phyloP scores from a whole-genome alignment of 2,329 filamentous ascomycete species.

The Aspergillus fijiensis region DNA sequence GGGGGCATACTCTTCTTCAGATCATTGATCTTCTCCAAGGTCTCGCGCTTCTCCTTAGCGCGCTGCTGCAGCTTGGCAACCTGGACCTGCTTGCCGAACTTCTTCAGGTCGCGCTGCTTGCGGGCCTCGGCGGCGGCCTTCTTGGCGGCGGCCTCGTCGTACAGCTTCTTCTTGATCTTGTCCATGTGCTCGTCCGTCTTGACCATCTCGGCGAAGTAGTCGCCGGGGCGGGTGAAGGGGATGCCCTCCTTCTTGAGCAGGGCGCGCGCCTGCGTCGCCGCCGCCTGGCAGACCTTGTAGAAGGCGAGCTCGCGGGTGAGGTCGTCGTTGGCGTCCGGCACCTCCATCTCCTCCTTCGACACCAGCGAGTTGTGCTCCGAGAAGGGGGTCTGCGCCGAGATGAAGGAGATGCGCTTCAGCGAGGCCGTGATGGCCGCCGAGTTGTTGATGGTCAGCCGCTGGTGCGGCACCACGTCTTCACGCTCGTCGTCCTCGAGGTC shows the following conservation, averaged over 20 bases:
- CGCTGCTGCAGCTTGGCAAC: slow-evolving; percentile 93
- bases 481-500: slow-evolving; percentile 79
- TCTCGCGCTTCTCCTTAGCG: slow-evolving; percentile 86
- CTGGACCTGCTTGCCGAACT: slow-evolving; percentile 98
- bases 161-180: slow-evolving; percentile 87
- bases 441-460: slow-evolving; percentile 97
- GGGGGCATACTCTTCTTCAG: slow-evolving; percentile 86
- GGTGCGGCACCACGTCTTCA: slow-evolving; percentile 84
- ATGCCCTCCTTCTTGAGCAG: slow-evolving; percentile 77
- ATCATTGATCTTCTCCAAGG: slow-evolving; percentile 89
- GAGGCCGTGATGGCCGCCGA: slow-evolving; percentile 78
- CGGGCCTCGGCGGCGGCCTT: slow-evolving; percentile 89
- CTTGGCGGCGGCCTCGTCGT: slow-evolving; percentile 88
- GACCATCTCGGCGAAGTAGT: slow-evolving; percentile 99
- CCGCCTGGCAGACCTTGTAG: slow-evolving; percentile 83
- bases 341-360: slow-evolving; percentile 66
- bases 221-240: slow-evolving; percentile 81
- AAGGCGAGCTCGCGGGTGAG: slow-evolving; percentile 89
- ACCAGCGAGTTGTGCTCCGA: slow-evolving; percentile 77
- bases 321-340: slow-evolving; percentile 86
- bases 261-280: slow-evolving; percentile 70
- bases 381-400: slow-evolving; percentile 69
- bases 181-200: slow-evolving; percentile 99
- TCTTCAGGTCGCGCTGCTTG: slow-evolving; percentile 92
- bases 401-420: slow-evolving; percentile 63